phyloP scores from a whole-genome alignment of 1,284 basidiomycete species.

The Ustilago trichophora region DNA sequence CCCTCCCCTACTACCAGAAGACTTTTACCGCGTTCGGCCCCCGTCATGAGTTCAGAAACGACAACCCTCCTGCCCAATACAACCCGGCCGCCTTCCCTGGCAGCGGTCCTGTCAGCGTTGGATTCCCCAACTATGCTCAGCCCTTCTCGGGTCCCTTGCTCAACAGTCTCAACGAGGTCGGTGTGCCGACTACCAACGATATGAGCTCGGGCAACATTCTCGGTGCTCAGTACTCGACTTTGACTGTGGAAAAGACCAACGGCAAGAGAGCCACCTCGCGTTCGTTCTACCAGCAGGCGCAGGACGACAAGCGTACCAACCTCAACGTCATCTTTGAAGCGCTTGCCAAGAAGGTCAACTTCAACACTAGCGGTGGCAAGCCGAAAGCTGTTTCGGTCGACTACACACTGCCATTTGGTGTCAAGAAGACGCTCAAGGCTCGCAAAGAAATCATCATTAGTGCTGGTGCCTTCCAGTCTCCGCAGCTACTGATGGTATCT shows the following conservation, averaged over 20 bases:
- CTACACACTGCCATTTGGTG: constrained; percentile 27
- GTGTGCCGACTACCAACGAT: constrained; percentile 42
- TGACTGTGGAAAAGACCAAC: constrained; percentile 35
- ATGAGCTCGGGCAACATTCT: constrained; percentile 58
- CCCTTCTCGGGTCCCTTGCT: constrained; percentile 47
- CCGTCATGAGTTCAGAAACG: constrained; percentile 25
- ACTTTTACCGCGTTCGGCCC: constrained; percentile 43
- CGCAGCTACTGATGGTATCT: constrained; percentile 61
- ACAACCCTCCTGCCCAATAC: constrained; percentile 40
- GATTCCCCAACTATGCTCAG: constrained; percentile 52
- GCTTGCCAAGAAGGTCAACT: constrained; percentile 57
- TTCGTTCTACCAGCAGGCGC: constrained; percentile 40
- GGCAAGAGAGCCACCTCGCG: constrained; percentile 48
- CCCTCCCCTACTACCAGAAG: constrained; percentile 44
- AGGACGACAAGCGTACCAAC: constrained; percentile 44
- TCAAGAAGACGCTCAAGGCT: constrained; percentile 36
- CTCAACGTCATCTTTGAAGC: constrained; percentile 56
- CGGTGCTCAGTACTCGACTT: constrained; percentile 59
- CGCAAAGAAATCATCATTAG: constrained; percentile 59
- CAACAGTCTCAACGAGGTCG: constrained; percentile 42
- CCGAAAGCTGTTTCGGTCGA: constrained; percentile 45
- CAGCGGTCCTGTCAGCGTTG: constrained; percentile 36
- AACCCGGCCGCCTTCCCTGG: constrained; percentile 40
- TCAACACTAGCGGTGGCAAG: constrained; percentile 67
- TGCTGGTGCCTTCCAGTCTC: constrained; percentile 61